These are phyloP conservation scores for Dactylellina sp. DNA, from an alignment of 2,329 filamentous ascomycete genomes.

Conservation along the genomic window DNA sequence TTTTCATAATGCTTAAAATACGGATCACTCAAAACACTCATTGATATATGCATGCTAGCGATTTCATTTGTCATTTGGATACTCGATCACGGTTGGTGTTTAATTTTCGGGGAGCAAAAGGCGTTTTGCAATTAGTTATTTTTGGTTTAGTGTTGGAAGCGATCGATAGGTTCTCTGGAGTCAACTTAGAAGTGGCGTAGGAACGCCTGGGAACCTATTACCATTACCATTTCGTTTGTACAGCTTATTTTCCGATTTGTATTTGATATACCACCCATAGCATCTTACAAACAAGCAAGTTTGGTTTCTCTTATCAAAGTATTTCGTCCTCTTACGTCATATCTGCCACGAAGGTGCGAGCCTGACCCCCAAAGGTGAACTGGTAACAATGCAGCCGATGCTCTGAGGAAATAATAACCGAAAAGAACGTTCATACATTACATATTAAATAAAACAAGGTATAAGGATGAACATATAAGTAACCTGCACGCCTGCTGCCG, in stretches of 20 bases:
- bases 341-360: too few relatives aligned
- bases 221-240: slow-evolving; percentile 10
- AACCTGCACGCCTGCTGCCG: too few relatives aligned
- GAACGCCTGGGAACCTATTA: not conserved
- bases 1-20: too few relatives aligned
- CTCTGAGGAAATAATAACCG: not conserved
- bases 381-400: not conserved
- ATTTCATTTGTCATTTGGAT: slow-evolving; percentile 13
- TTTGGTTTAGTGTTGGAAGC: not conserved
- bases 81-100: too few relatives aligned
- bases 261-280: slow-evolving; percentile 14
- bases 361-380: not conserved
- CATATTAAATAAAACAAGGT: too few relatives aligned
- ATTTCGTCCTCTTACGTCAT: slow-evolving; percentile 21
- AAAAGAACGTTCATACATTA: too few relatives aligned
- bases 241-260: slow-evolving; percentile 1
- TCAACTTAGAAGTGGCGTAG: not conserved
- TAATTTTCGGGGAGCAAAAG: not conserved
- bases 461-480: too few relatives aligned
- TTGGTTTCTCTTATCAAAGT: not conserved
- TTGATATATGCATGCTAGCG: not conserved
- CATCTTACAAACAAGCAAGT: not conserved
- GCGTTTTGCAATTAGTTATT: slow-evolving; percentile 1
- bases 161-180: not conserved
- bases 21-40: not conserved